Evolutionary conservation across 2,329 filamentous ascomycete genomes (phyloP).

Genomic region (Pseudogymnoascus sp.): DNA sequence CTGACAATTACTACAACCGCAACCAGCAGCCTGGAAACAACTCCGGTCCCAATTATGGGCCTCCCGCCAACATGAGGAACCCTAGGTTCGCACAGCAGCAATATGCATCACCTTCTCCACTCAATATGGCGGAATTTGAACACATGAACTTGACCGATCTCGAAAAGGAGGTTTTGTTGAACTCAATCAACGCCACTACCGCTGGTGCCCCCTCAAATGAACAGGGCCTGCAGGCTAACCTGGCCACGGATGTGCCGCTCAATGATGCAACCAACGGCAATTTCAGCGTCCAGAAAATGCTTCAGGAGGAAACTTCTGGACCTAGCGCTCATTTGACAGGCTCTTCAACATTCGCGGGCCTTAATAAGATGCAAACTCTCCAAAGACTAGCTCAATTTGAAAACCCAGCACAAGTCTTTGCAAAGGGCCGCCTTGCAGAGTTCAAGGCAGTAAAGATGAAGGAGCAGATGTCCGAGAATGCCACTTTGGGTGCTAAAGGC

Average conservation of each 20-base stretch:
- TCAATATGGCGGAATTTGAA: slow-evolving; percentile 9
- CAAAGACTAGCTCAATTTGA: slow-evolving; percentile 24
- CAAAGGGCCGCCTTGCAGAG: slow-evolving; percentile 20
- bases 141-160: neutral
- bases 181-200: neutral
- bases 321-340: neutral
- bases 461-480: neutral
- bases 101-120: slow-evolving; percentile 12
- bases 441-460: slow-evolving; percentile 14
- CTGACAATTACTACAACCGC: slow-evolving; percentile 1
- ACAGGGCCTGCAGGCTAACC: neutral
- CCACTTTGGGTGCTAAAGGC: neutral
- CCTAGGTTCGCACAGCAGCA: neutral
- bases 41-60: neutral
- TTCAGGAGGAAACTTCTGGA: neutral
- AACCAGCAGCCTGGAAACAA: slow-evolving; percentile 3
- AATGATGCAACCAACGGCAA: neutral
- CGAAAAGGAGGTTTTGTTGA: slow-evolving; percentile 8
- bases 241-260: neutral
- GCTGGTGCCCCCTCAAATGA: neutral
- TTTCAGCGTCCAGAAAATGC: slow-evolving; percentile 4
- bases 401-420: slow-evolving; percentile 22
- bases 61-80: neutral
- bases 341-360: slow-evolving; percentile 13
- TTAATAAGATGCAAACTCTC: slow-evolving; percentile 27